Evolutionary conservation across 2,329 filamentous ascomycete species (phyloP).

Genomic region (Coniochaeta ligniaria): DNA sequence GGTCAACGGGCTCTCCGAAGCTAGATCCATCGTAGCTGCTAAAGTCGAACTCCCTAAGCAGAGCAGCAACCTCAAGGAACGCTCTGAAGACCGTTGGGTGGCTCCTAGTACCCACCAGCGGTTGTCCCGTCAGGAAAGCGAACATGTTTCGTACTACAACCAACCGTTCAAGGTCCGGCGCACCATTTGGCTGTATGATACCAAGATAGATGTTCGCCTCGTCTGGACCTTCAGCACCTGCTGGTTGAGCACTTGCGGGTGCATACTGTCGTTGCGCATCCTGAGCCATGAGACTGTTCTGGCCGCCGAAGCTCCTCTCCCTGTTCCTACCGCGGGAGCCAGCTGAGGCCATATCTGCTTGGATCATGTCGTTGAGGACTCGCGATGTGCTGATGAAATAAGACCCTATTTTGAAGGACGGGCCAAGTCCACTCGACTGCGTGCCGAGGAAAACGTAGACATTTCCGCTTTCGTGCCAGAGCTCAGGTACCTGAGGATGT

Average conservation of each 20-base stretch:
- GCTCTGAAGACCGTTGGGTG: conserved; percentile 46
- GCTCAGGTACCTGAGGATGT: conserved; percentile 48
- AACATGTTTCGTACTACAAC: conserved; percentile 58
- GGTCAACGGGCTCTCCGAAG: conserved; percentile 52
- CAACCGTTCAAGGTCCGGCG: conserved; percentile 45
- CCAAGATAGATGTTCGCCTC: conserved; percentile 45
- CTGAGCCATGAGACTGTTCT: conserved; percentile 38
- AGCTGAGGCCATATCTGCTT: conserved; percentile 30
- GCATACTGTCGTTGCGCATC: conserved; percentile 35
- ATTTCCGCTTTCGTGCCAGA: conserved; percentile 56
- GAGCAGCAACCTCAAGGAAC: conserved; percentile 44
- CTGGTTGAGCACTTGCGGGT: conserved; percentile 28
- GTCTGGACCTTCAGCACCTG: conserved; percentile 26
- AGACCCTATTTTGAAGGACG: conserved; percentile 54
- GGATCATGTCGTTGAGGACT: conserved; percentile 46
- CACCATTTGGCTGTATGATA: conserved; percentile 28
- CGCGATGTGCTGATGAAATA: conserved; percentile 47
- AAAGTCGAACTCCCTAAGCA: conserved; percentile 52
- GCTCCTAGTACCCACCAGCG: conserved; percentile 49
- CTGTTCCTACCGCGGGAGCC: conserved; percentile 26
- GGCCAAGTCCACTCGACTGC: conserved; percentile 37
- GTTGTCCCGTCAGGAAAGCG: conserved; percentile 57
- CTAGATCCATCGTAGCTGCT: conserved; percentile 47
- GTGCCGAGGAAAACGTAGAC: conserved; percentile 52
- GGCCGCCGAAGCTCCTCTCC: conserved; percentile 38